Evolutionary conservation across 306 rosid genomes (phyloP).

Genomic region (Cyamopsis tetragonoloba): DNA sequence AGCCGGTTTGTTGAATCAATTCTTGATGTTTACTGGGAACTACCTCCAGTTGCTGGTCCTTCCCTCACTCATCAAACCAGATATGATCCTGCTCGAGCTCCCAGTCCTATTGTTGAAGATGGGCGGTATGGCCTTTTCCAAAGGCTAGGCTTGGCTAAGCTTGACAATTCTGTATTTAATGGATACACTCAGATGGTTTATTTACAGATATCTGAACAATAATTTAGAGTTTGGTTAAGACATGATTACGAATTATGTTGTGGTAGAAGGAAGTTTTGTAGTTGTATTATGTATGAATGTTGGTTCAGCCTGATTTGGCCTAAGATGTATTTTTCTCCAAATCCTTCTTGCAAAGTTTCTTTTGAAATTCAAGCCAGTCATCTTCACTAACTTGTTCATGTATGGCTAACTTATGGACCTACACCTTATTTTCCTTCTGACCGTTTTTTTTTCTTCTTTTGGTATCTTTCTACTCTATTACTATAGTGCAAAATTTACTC

Average conservation of each 20-base stretch:
- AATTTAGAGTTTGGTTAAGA: slow-evolving; percentile 37
- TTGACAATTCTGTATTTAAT: slow-evolving; percentile 81
- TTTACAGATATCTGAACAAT: slow-evolving; percentile 74
- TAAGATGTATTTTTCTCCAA: slow-evolving; percentile 29
- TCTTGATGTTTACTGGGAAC: slow-evolving; percentile 97
- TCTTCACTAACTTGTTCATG: slow-evolving; percentile 1
- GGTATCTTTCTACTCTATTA: too few relatives aligned
- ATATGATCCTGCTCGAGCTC: slow-evolving; percentile 91
- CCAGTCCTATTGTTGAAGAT: slow-evolving; percentile 83
- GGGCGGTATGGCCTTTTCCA: slow-evolving; percentile 82
- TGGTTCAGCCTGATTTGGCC: slow-evolving; percentile 34
- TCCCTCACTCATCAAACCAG: slow-evolving; percentile 97
- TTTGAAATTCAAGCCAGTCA: slow-evolving; percentile 14
- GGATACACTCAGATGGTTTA: slow-evolving; percentile 99
- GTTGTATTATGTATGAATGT: slow-evolving; percentile 23
- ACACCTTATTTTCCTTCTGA: too few relatives aligned
- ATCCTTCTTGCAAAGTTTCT: background rate
- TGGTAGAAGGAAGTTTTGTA: slow-evolving; percentile 31
- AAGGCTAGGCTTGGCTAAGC: slow-evolving; percentile 67
- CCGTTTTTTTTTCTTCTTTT: too few relatives aligned
- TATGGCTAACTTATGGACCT: too few relatives aligned
- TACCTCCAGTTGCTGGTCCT: slow-evolving; percentile 96
- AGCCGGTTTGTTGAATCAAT: slow-evolving; percentile 81
- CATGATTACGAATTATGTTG: slow-evolving; percentile 22
- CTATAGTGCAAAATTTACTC: too few relatives aligned